Evolutionary conservation across 2,329 filamentous ascomycete species (phyloP).

Genomic region (Sporothrix humicola): DNA sequence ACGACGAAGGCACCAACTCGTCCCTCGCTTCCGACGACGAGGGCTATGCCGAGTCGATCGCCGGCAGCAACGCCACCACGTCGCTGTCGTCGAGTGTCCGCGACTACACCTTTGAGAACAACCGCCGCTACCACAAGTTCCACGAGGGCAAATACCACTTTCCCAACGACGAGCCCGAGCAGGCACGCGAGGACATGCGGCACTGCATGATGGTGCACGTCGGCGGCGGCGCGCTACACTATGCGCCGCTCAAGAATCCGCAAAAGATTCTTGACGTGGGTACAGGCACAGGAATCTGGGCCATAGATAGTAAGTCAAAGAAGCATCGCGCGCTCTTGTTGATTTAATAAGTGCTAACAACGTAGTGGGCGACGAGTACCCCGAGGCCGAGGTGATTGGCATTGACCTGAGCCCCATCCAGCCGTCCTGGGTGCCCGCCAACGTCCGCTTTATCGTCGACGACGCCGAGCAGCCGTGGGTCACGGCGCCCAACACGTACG

Average conservation of each 20-base stretch:
- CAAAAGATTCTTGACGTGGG: slow-evolving; percentile 42
- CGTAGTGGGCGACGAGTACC: slow-evolving; percentile 34
- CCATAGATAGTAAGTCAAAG: slow-evolving; percentile 37
- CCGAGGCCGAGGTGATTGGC: slow-evolving; percentile 52
- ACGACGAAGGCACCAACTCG: slow-evolving; percentile 28
- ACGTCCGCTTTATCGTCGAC: slow-evolving; percentile 37
- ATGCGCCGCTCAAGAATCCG: slow-evolving; percentile 50
- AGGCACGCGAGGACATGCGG: slow-evolving; percentile 55
- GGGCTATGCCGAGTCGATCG: slow-evolving; percentile 28
- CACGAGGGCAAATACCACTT: slow-evolving; percentile 41
- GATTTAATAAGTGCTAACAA: no score
- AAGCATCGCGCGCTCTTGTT: no score
- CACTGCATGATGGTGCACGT: slow-evolving; percentile 59
- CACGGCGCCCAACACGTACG: slow-evolving; percentile 56
- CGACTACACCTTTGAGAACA: slow-evolving; percentile 42
- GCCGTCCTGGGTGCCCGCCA: slow-evolving; percentile 52
- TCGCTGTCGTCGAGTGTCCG: slow-evolving; percentile 40
- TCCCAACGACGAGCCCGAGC: slow-evolving; percentile 52
- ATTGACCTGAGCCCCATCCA: slow-evolving; percentile 54
- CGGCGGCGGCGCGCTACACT: slow-evolving; percentile 56
- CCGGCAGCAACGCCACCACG: slow-evolving; percentile 35
- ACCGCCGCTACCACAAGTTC: slow-evolving; percentile 42
- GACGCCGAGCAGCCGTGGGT: slow-evolving; percentile 59
- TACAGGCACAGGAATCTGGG: slow-evolving; percentile 43
- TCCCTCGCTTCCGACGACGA: slow-evolving; percentile 29